These are phyloP conservation scores for Lizonia empirigonia DNA, from an alignment of 2,329 filamentous ascomycete species.

Conservation along the genomic window DNA sequence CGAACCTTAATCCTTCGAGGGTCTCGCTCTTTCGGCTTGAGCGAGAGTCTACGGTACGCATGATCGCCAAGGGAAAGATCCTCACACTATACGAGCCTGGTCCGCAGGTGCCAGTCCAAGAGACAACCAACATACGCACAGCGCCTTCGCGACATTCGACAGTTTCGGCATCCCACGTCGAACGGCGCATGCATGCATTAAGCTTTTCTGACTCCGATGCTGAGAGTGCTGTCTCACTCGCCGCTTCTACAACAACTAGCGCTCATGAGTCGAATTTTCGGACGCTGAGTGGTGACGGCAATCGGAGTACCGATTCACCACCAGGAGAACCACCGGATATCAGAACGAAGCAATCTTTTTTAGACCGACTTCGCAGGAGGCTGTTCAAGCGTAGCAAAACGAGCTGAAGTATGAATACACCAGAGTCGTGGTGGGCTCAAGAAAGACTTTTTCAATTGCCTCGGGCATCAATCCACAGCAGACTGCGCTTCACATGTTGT, in stretches of 20 bases:
- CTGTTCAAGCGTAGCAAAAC: not conserved
- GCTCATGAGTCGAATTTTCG: conserved; percentile 11
- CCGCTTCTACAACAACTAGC: not conserved
- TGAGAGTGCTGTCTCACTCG: not conserved
- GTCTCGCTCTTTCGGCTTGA: conserved; percentile 29
- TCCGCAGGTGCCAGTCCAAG: conserved; percentile 22
- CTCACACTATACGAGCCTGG: conserved; percentile 38
- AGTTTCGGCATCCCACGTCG: not conserved
- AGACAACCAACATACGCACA: not conserved
- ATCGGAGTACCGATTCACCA: not conserved
- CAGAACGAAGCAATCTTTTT: not conserved
- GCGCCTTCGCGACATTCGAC: conserved; percentile 6
- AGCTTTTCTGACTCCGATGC: conserved; percentile 1
- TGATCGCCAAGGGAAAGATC: conserved; percentile 35
- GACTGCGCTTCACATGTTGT: conserved; percentile 12
- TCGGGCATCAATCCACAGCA: conserved; percentile 24
- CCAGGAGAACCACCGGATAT: conserved; percentile 15
- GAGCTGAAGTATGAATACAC: not conserved
- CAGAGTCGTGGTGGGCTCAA: not conserved
- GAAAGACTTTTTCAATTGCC: conserved; percentile 1
- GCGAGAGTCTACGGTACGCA: conserved; percentile 30
- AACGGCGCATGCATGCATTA: not conserved
- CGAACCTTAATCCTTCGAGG: conserved; percentile 31
- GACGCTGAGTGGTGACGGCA: not conserved
- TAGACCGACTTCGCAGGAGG: not conserved